Evolutionary conservation across 2,329 filamentous ascomycete species (phyloP), one percentile per base, ranked within the genome.

Genomic region (Macroventuria anomochaeta): DNA sequence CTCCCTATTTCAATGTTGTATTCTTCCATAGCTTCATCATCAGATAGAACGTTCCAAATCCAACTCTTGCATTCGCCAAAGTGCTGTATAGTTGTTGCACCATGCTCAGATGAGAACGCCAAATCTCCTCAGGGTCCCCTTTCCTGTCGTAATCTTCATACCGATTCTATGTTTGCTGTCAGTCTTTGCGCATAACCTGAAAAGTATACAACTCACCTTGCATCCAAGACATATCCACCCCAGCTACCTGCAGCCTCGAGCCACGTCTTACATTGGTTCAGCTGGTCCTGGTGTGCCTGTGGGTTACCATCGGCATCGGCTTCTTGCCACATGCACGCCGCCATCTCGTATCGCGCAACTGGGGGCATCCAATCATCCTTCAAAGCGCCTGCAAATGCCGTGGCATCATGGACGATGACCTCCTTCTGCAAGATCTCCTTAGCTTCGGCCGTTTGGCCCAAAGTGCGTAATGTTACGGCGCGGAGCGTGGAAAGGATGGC

Each of bases 301-400:
- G 69, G 70, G 20, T 57, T 61, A 1, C 74, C 77, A 25, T 73
- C 73, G 20, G 48, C 58, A 76, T 80, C 43, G 57, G 75, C 55
- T 65, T 93, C 88, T 52, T 83, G 81, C 93, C 93, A 99, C 1
- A 88, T 79, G 48, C 90, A 85, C 7, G 89, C 91, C 0, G 87
- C 92, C 79, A 95, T 85, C 75, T 99, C 95, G 74, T 97, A 97
- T 61, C 91, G 82, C 1, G 89, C 91, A 0, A 87, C 85, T 0
- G 93, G 90, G 6, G 83, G 79, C 8, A 85, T 80, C 78, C 89
- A 93, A 64, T 89, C 87, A 53, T 93, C 89, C 52, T 81, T 85
- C 2, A 83, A 79, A 0, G 78, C 65, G 2, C 87, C 87, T 61
- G 84, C 87, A 67, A 87, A 82, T 8, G 78, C 58, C 2, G 72